A percentile compares a stretch with the other conserved stretches of the same genome.
Conservation (phyloP, 345 rosid species). For the Brassica incana region DNA sequence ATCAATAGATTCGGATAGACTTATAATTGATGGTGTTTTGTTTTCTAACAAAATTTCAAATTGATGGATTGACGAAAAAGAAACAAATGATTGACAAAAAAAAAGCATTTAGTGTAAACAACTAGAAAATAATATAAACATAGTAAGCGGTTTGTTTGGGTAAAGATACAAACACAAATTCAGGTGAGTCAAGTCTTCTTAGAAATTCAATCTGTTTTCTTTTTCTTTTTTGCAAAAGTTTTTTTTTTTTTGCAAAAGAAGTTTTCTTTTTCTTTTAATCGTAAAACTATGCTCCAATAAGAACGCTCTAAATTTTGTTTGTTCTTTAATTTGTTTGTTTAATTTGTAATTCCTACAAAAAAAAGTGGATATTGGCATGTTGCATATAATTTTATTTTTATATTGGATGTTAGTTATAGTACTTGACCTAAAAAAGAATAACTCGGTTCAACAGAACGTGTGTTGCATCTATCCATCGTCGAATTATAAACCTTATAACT, state of each 20-base stretch:
- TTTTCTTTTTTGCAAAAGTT: no score
- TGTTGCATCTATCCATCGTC: background rate
- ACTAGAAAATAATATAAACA: background rate
- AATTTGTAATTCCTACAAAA: background rate
- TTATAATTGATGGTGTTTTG: background rate
- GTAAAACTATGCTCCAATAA: background rate
- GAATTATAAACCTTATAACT: conserved; percentile 1
- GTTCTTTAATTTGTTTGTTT: background rate
- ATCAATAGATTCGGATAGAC: background rate
- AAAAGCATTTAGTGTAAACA: background rate
- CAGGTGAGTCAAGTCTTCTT: background rate
- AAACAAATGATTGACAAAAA: background rate
- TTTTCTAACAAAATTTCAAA: background rate
- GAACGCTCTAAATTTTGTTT: background rate
- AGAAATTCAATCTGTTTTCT: no score
- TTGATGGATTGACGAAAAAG: background rate
- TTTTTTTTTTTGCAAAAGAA: no score
- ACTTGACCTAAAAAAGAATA: background rate
- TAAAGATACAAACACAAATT: background rate
- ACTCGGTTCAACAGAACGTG: background rate
- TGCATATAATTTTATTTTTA: background rate
- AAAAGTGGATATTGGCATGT: background rate
- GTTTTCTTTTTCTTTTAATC: background rate
- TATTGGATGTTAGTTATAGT: background rate
- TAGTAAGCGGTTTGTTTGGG: background rate